Evolutionary conservation across 2,329 filamentous ascomycete genomes (phyloP).

Genomic region (Fusarium veterinarium): DNA sequence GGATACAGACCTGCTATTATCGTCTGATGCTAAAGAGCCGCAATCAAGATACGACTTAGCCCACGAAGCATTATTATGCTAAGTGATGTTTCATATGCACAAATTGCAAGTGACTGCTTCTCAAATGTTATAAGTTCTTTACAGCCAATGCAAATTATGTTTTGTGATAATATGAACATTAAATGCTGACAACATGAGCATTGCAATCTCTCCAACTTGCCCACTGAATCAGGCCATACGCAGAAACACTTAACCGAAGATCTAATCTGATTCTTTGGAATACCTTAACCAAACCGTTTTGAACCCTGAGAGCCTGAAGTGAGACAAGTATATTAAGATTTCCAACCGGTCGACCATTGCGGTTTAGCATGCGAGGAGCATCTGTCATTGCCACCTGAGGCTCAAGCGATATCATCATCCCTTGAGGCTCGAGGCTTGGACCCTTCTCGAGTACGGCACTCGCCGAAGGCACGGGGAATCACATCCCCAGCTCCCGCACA

Average conservation of each 20-base stretch:
- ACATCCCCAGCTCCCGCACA: slow-evolving; percentile 8
- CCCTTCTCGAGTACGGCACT: not conserved
- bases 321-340: slow-evolving; percentile 9
- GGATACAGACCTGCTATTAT: not conserved
- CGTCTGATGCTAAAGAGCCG: not conserved
- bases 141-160: not conserved
- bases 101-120: not conserved
- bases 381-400: slow-evolving; percentile 4
- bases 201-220: not conserved
- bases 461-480: slow-evolving; percentile 8
- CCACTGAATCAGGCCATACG: too few relatives aligned
- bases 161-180: not conserved
- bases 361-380: not conserved
- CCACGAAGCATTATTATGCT: not conserved
- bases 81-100: too few relatives aligned
- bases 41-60: too few relatives aligned
- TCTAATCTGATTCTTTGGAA: slow-evolving; percentile 1
- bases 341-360: not conserved
- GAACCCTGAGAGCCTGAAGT: not conserved
- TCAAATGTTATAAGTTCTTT: not conserved
- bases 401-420: slow-evolving; percentile 4
- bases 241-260: not conserved
- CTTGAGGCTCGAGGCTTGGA: not conserved
- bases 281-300: not conserved
- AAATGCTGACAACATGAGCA: not conserved